Percentiles rank a stretch among this genome's conserved stretches.
Conservation (phyloP, 140 eudicot genomes). For the Oenanthe javanica region DNA sequence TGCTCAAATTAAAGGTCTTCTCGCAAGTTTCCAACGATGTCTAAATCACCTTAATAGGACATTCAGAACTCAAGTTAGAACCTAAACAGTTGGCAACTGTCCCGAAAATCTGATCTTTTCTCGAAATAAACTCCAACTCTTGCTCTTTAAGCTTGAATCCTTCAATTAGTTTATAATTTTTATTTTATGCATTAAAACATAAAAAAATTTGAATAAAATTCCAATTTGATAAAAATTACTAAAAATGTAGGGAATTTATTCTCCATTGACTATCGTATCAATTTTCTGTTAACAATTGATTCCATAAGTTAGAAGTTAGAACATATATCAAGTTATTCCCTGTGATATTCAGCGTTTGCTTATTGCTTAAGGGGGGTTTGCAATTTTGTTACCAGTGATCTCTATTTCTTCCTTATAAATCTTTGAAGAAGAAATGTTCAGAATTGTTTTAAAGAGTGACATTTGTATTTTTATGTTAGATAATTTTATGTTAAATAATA, state of each 20-base stretch:
- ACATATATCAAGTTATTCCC: background rate
- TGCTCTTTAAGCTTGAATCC: no score
- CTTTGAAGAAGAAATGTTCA: background rate
- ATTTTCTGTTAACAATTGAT: background rate
- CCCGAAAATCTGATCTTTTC: no score
- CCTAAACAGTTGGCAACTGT: no score
- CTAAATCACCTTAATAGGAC: no score
- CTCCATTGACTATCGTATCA: background rate
- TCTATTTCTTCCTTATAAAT: background rate
- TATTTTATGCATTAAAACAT: no score
- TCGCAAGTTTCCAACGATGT: no score
- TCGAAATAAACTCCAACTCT: no score
- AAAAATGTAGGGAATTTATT: background rate
- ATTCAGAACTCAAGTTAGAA: no score
- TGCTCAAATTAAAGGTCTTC: no score
- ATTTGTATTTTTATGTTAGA: background rate
- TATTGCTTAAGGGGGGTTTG: background rate
- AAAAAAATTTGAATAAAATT: no score
- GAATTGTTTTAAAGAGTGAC: background rate
- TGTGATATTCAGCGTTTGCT: background rate
- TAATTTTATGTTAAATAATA: background rate
- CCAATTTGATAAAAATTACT: no score
- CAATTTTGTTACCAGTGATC: background rate
- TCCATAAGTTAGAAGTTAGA: background rate
- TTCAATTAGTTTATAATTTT: no score